These are phyloP conservation scores for Tolypocladium sp. DNA, from an alignment of 2,329 filamentous ascomycete species.

Conservation along the genomic window DNA sequence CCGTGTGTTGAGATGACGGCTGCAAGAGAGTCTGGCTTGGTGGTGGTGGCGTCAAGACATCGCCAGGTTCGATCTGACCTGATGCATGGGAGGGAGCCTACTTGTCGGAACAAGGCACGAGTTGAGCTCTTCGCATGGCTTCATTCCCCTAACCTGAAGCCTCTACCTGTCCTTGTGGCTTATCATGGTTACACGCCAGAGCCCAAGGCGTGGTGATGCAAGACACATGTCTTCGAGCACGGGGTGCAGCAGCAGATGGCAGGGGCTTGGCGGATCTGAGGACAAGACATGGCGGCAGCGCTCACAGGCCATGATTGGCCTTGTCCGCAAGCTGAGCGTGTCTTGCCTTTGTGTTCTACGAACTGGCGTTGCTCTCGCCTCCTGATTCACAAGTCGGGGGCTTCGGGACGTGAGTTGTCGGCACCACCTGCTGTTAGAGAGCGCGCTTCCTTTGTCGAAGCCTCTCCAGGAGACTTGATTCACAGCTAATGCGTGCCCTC, in stretches of 20 bases:
- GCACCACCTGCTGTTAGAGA: background rate
- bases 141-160: background rate
- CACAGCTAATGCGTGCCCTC: background rate
- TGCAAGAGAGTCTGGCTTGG: background rate
- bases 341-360: background rate
- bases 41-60: background rate
- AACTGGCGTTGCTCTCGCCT: background rate
- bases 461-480: background rate
- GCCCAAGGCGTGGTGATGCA: background rate
- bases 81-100: background rate
- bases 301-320: background rate
- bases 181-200: background rate
- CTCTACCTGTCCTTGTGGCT: background rate
- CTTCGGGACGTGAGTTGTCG: background rate
- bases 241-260: background rate
- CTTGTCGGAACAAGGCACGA: background rate
- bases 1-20: background rate
- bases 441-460: background rate
- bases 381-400: background rate
- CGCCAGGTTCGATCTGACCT: background rate
- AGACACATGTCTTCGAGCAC: background rate
- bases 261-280: background rate
- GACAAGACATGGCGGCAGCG: background rate
- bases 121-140: background rate
- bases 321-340: background rate